phyloP scores from a whole-genome alignment of 2,329 filamentous ascomycete genomes.

The Uncinocarpus reesii region DNA sequence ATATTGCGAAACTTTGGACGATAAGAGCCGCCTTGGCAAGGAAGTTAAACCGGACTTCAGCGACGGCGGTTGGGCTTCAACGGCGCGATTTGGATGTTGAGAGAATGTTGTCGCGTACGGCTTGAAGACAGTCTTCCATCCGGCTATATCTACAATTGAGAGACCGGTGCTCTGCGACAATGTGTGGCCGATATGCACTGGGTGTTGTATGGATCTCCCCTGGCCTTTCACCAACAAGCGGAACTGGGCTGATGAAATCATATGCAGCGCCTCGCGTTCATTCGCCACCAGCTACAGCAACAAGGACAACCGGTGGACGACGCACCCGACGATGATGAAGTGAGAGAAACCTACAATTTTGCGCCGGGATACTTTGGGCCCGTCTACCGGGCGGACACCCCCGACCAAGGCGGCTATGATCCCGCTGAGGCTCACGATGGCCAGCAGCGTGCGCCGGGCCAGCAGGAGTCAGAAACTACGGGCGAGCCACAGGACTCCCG shows the following conservation, averaged over 20 bases:
- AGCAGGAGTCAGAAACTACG: conserved; percentile 18
- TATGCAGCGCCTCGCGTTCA: conserved; percentile 60
- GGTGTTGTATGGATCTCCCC: conserved; percentile 41
- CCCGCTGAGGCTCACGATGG: conserved; percentile 14
- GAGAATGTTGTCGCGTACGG: background rate
- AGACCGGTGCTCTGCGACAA: conserved; percentile 24
- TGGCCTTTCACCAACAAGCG: background rate
- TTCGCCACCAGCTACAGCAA: conserved; percentile 62
- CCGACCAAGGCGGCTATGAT: conserved; percentile 46
- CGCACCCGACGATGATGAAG: conserved; percentile 58
- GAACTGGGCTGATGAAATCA: too few relatives aligned
- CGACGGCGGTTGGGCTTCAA: too few relatives aligned
- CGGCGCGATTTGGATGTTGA: too few relatives aligned
- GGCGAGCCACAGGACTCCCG: conserved; percentile 12
- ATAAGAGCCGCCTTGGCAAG: conserved; percentile 10
- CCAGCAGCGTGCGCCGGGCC: conserved; percentile 20
- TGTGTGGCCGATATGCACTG: conserved; percentile 61
- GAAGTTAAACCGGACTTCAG: too few relatives aligned
- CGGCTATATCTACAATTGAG: background rate
- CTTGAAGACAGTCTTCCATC: background rate
- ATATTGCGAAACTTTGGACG: too few relatives aligned
- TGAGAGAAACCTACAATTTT: conserved; percentile 80
- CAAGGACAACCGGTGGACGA: conserved; percentile 64
- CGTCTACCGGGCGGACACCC: conserved; percentile 68
- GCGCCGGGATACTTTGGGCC: conserved; percentile 77